Percentiles rank a stretch among this genome's conserved stretches.
These are phyloP conservation scores for Cutaneotrichosporon sp. DNA, from an alignment of 1,284 basidiomycete genomes.

Conservation along the genomic window DNA sequence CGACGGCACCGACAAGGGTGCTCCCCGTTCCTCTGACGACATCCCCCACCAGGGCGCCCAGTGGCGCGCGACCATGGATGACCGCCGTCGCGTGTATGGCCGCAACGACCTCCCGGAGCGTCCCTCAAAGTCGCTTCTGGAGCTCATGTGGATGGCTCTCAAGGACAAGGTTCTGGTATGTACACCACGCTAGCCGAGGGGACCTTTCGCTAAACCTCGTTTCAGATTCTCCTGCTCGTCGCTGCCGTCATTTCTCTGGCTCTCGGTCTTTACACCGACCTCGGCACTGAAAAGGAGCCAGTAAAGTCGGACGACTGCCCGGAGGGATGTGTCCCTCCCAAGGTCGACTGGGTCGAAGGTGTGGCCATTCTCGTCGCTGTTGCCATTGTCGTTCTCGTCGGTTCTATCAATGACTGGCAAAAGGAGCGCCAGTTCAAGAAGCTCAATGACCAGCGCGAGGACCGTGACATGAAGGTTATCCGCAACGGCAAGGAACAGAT, in stretches of 20 bases:
- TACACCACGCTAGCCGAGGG: constrained; percentile 38
- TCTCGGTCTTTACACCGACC: constrained; percentile 88
- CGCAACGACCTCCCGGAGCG: constrained; percentile 74
- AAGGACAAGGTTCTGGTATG: constrained; percentile 86
- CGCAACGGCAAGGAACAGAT: constrained; percentile 73
- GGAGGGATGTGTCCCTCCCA: constrained; percentile 52
- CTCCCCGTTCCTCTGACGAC: constrained; percentile 20
- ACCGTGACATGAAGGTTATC: constrained; percentile 86
- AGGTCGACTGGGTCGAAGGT: constrained; percentile 92
- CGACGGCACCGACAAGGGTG: constrained; percentile 21
- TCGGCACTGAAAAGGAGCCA: constrained; percentile 61
- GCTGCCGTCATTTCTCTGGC: constrained; percentile 90
- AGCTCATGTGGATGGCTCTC: constrained; percentile 88
- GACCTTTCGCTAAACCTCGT: constrained; percentile 5
- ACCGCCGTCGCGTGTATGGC: constrained; percentile 72
- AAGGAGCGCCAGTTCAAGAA: constrained; percentile 93
- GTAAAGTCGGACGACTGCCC: constrained; percentile 50
- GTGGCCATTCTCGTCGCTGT: constrained; percentile 94
- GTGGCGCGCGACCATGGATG: constrained; percentile 57
- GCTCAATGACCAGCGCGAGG: constrained; percentile 93
- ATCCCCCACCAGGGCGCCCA: constrained; percentile 49
- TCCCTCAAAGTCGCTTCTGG: constrained; percentile 69
- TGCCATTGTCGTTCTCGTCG: constrained; percentile 56
- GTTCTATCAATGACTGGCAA: constrained; percentile 63
- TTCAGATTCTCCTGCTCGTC: constrained; percentile 75